Evolutionary conservation across 169 alveolate species (phyloP).

Genomic region (Neospora caninum): DNA sequence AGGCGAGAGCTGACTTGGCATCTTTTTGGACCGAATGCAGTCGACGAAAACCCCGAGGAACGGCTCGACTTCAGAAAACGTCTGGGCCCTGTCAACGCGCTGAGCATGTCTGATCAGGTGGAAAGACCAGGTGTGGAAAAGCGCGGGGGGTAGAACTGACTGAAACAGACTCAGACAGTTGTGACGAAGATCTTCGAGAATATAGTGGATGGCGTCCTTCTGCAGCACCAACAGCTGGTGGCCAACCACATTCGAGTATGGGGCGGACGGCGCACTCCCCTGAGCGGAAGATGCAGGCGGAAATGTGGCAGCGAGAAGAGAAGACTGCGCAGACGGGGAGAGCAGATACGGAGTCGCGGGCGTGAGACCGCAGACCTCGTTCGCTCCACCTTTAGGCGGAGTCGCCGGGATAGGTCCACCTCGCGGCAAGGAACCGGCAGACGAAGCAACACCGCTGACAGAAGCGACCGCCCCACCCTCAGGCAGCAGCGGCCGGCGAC

Average conservation of each 20-base stretch:
- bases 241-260: constrained; percentile 58
- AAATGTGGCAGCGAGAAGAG: background rate
- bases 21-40: constrained; percentile 62
- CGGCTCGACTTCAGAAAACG: constrained; percentile 70
- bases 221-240: constrained; percentile 69
- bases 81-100: constrained; percentile 70
- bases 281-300: background rate
- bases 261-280: constrained; percentile 53
- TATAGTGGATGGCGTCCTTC: constrained; percentile 70
- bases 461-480: background rate
- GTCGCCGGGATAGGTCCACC: background rate
- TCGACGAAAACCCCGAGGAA: constrained; percentile 68
- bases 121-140: constrained; percentile 70
- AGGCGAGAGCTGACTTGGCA: constrained; percentile 71
- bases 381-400: background rate
- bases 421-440: no score
- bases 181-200: constrained; percentile 71
- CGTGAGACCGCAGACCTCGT: background rate
- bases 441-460: no score
- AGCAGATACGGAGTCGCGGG: background rate
- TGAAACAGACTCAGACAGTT: constrained; percentile 67
- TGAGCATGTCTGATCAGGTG: constrained; percentile 66
- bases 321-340: background rate
- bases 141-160: constrained; percentile 57
- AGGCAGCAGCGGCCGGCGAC: background rate